Conservation (phyloP, 106 monocot genomes). For the Dioscorea dumetorum region DNA sequence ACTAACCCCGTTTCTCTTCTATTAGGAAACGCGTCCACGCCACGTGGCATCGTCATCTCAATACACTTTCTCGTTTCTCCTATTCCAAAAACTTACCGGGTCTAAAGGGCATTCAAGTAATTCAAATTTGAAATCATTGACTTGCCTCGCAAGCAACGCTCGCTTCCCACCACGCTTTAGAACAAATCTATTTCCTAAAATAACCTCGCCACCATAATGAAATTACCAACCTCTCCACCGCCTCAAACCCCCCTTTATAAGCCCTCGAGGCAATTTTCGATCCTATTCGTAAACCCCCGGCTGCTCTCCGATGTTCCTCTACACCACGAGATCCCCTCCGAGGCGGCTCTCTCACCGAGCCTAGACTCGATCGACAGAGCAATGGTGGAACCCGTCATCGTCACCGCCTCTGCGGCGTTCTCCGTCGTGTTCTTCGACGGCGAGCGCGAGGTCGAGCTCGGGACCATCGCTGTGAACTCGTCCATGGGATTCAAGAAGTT, state of each 20-base stretch:
- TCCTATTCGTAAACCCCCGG: not conserved
- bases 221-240: not conserved
- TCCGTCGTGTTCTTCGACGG: conserved; percentile 51
- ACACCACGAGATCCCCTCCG: too few relatives aligned
- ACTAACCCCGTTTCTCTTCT: too few relatives aligned
- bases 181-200: not conserved
- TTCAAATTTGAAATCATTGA: not conserved
- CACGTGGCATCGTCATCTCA: too few relatives aligned
- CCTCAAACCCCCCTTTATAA: not conserved
- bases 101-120: too few relatives aligned
- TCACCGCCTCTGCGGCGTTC: conserved; percentile 15
- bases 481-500: conserved; percentile 19
- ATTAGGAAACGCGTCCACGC: too few relatives aligned
- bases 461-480: conserved; percentile 19
- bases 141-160: not conserved
- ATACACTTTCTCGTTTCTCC: too few relatives aligned
- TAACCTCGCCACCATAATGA: not conserved
- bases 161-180: not conserved
- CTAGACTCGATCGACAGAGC: conserved; percentile 1
- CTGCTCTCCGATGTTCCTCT: not conserved
- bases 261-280: not conserved
- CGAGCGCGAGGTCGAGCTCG: conserved; percentile 31
- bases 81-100: too few relatives aligned
- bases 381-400: conserved; percentile 7
- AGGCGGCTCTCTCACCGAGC: not conserved